A percentile compares a stretch with the other conserved stretches of the same genome.
Conservation (phyloP, 176 grass and related monocot species). For the Aegilops umbellulata region DNA sequence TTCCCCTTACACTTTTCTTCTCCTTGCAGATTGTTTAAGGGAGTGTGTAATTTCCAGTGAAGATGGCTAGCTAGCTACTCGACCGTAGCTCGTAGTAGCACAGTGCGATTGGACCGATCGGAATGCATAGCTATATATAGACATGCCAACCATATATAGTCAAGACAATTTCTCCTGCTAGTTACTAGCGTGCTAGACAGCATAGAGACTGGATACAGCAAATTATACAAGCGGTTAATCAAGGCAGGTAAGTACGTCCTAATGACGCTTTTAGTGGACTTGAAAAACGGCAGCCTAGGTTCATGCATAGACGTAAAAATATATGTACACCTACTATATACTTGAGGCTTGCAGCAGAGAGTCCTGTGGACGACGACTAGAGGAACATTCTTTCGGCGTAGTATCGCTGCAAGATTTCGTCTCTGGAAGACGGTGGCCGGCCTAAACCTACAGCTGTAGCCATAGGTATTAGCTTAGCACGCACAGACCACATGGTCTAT, state of each 20-base stretch:
- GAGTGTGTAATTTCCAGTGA: not conserved
- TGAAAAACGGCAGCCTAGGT: no score
- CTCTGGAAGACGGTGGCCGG: constrained; percentile 27
- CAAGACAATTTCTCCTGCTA: not conserved
- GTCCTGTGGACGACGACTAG: not conserved
- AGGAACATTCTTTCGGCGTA: not conserved
- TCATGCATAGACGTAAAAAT: no score
- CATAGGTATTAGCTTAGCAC: no score
- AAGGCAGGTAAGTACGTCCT: not conserved
- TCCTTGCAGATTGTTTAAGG: not conserved
- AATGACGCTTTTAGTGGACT: no score
- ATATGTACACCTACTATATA: not conserved
- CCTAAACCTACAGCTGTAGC: not conserved
- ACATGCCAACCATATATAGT: not conserved
- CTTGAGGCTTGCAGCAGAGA: not conserved
- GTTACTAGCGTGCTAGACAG: no score
- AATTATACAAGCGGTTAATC: not conserved
- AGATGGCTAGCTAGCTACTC: no score
- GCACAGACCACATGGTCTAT: no score
- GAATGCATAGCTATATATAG: not conserved
- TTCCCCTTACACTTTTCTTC: not conserved
- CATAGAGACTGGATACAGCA: not conserved
- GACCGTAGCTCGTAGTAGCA: not conserved
- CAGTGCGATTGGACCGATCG: not conserved
- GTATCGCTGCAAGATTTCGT: not conserved